Evolutionary conservation across 345 rosid genomes (phyloP).

Genomic region (Bruguiera parviflora): DNA sequence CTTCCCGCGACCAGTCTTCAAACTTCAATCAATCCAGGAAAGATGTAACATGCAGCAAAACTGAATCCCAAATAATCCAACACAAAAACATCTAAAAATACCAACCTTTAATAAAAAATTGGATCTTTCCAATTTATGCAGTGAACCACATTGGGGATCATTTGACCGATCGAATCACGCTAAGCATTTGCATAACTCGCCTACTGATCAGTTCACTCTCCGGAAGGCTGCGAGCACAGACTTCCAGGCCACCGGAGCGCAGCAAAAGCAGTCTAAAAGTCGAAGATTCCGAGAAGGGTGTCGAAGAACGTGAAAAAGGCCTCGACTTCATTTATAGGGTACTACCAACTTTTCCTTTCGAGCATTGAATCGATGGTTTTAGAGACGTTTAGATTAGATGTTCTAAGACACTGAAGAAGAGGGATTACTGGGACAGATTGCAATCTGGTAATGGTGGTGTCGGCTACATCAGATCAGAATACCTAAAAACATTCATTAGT

Average conservation of each 20-base stretch:
- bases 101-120: no score
- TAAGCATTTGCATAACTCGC: background rate
- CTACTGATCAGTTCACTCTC: constrained; percentile 14
- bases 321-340: constrained; percentile 20
- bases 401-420: background rate
- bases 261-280: background rate
- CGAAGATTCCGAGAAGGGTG: constrained; percentile 18
- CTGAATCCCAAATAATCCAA: no score
- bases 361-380: background rate
- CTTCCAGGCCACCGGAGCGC: background rate
- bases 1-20: no score
- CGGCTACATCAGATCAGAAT: background rate
- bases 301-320: constrained; percentile 21
- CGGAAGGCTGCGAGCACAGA: constrained; percentile 16
- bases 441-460: background rate
- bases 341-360: background rate
- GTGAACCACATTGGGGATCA: no score
- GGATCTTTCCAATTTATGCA: no score
- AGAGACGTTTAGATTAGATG: background rate
- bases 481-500: background rate
- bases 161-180: background rate
- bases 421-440: background rate
- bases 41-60: no score
- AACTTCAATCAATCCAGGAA: no score
- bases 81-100: no score